phyloP scores from a whole-genome alignment of 2,329 filamentous ascomycete genomes.

The Sporothrix brasiliensis region DNA sequence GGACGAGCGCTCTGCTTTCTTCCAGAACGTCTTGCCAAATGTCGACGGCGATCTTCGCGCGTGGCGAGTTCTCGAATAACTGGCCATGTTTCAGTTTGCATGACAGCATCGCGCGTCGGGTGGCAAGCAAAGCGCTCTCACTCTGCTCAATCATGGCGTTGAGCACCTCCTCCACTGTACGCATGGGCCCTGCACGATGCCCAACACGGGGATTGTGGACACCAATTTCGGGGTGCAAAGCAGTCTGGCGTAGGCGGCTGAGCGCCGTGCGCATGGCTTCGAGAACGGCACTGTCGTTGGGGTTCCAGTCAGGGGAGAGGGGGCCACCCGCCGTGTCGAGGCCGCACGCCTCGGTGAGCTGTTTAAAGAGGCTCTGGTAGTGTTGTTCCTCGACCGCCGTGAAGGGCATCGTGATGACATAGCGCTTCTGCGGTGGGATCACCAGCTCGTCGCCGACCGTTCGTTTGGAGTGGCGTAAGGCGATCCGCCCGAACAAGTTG shows the following conservation, averaged over 20 bases:
- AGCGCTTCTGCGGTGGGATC: conserved; percentile 80
- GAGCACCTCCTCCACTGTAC: conserved; percentile 83
- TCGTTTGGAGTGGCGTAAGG: conserved; percentile 84
- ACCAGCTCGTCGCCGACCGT: conserved; percentile 75
- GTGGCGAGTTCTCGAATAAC: conserved; percentile 72
- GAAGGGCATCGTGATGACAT: conserved; percentile 87
- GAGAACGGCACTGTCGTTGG: conserved; percentile 57
- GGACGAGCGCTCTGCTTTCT: conserved; percentile 57
- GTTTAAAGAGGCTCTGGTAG: conserved; percentile 73
- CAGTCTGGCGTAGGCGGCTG: conserved; percentile 50
- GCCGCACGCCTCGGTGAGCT: conserved; percentile 72
- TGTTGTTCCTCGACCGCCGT: conserved; percentile 89
- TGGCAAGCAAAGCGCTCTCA: conserved; percentile 64
- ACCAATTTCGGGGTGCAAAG: conserved; percentile 79
- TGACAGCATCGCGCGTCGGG: conserved; percentile 69
- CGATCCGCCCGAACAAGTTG: conserved; percentile 69
- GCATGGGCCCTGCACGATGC: conserved; percentile 66
- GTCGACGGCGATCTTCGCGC: conserved; percentile 66
- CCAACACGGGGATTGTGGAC: conserved; percentile 66
- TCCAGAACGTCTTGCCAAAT: conserved; percentile 66
- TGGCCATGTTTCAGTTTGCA: conserved; percentile 72
- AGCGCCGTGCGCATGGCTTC: conserved; percentile 81
- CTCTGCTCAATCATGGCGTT: conserved; percentile 90
- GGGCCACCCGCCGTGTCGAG: conserved; percentile 68
- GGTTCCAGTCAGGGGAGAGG: conserved; percentile 63